These are phyloP conservation scores for Microbotryum lychnidis-dioicae DNA, from an alignment of 1,284 basidiomycete species.

Conservation along the genomic window DNA sequence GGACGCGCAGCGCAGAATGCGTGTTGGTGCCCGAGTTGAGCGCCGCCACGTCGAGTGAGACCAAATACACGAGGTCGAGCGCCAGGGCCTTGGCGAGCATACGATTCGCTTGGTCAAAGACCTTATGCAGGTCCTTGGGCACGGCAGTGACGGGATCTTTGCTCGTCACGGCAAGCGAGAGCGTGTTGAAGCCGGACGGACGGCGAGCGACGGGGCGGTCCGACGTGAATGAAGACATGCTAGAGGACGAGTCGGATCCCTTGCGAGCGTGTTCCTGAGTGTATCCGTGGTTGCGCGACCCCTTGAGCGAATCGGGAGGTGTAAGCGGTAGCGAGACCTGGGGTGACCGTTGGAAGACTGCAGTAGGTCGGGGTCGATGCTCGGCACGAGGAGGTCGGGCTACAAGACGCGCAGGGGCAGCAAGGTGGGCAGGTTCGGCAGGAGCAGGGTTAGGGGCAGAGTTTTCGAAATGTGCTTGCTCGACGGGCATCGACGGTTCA, in stretches of 20 bases:
- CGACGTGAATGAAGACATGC: conserved; percentile 5
- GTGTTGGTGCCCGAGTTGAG: background rate
- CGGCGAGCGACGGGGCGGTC: conserved; percentile 1
- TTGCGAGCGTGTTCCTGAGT: no score
- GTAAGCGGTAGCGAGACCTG: no score
- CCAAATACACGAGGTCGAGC: conserved; percentile 35
- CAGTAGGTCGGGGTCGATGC: no score
- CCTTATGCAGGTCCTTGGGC: conserved; percentile 30
- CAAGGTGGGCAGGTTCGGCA: no score
- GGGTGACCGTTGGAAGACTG: no score
- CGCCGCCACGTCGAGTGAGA: conserved; percentile 25
- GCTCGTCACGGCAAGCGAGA: conserved; percentile 22
- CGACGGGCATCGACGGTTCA: no score
- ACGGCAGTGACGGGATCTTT: conserved; percentile 26
- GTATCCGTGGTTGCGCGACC: no score
- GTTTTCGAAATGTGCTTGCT: no score
- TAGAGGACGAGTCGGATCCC: conserved; percentile 2
- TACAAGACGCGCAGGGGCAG: no score
- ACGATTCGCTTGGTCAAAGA: conserved; percentile 32
- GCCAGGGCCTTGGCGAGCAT: conserved; percentile 31
- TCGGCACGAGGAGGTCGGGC: no score
- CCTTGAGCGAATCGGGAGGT: no score
- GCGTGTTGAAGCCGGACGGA: conserved; percentile 4
- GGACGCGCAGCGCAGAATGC: conserved; percentile 9
- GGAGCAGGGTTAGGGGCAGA: no score